These are phyloP conservation scores for Apiotrichum siamense DNA, from an alignment of 1,284 basidiomycete species.

Conservation along the genomic window DNA sequence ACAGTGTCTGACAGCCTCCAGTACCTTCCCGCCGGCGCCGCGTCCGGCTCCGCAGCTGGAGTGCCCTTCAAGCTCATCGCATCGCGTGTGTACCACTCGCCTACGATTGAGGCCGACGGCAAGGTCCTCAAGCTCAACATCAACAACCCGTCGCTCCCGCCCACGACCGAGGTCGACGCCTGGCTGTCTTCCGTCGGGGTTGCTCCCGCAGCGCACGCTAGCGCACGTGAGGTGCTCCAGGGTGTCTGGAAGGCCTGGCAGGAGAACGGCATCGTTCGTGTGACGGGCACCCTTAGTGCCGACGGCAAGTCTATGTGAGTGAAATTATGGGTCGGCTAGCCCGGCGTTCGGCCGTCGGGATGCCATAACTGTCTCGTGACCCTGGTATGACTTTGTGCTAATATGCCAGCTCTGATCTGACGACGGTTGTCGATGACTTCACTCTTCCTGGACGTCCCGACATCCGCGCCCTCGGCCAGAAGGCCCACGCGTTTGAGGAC, in stretches of 20 bases:
- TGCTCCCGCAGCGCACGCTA: not conserved
- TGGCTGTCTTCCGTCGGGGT: conserved; percentile 10
- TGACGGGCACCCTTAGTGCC: conserved; percentile 7
- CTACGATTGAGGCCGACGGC: conserved; percentile 10
- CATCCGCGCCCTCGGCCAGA: not conserved
- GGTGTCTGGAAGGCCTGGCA: conserved; percentile 16
- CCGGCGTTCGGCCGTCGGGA: not conserved
- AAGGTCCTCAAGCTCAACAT: conserved; percentile 13
- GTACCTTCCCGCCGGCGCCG: conserved; percentile 3
- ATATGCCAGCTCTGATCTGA: not conserved
- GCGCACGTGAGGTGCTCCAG: conserved; percentile 3
- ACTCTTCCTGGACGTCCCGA: conserved; percentile 1
- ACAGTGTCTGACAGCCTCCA: not conserved
- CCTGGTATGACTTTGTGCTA: too few species aligned
- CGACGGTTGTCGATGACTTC: conserved; percentile 7
- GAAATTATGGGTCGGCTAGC: not conserved
- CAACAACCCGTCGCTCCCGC: conserved; percentile 3
- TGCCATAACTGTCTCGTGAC: too few species aligned
- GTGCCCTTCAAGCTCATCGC: conserved; percentile 9
- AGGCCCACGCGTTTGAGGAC: conserved; percentile 12
- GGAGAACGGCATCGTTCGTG: conserved; percentile 12
- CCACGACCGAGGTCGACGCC: not conserved
- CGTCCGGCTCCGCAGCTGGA: not conserved
- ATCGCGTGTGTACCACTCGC: conserved; percentile 9
- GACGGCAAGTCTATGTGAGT: conserved; percentile 7